phyloP scores from a whole-genome alignment of 2,329 filamentous ascomycete genomes.

The Penicillium capsulatum region DNA sequence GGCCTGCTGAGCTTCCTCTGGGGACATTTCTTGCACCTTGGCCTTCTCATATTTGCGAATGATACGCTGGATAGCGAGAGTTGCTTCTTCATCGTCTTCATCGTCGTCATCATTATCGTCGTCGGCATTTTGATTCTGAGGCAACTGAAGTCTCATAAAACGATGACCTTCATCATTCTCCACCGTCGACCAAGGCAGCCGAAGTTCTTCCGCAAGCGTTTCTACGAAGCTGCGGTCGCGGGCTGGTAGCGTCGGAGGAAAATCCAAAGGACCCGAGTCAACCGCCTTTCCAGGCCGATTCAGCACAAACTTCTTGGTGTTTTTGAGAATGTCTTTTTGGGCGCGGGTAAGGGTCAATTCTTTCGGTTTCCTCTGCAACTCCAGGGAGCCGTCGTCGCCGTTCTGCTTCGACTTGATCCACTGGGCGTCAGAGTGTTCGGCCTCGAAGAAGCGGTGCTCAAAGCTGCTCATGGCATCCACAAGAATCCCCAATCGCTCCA shows the following conservation, averaged over 20 bases:
- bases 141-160: conserved; percentile 62
- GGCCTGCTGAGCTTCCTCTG: conserved; percentile 71
- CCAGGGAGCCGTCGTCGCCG: conserved; percentile 62
- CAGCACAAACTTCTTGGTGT: conserved; percentile 76
- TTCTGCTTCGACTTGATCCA: conserved; percentile 89
- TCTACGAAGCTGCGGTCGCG: conserved; percentile 91
- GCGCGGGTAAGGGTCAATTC: conserved; percentile 70
- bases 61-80: conserved; percentile 76
- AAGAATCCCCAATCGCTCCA: conserved; percentile 71
- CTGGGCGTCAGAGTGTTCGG: conserved; percentile 78
- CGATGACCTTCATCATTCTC: conserved; percentile 62
- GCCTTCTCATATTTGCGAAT: conserved; percentile 90
- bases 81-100: conserved; percentile 77
- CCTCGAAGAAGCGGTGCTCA: conserved; percentile 88
- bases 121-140: conserved; percentile 44
- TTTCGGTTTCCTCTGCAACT: conserved; percentile 52
- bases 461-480: conserved; percentile 81
- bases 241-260: conserved; percentile 69
- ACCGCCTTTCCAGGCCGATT: conserved; percentile 56
- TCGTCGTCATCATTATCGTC: conserved; percentile 64
- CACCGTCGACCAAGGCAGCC: conserved; percentile 61
- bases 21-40: conserved; percentile 71
- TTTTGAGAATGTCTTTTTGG: conserved; percentile 77
- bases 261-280: conserved; percentile 58
- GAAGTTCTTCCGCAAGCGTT: conserved; percentile 69